Base-by-base conservation (phyloP, 257 asterid genomes). In the Buddleja alternifolia region DNA sequence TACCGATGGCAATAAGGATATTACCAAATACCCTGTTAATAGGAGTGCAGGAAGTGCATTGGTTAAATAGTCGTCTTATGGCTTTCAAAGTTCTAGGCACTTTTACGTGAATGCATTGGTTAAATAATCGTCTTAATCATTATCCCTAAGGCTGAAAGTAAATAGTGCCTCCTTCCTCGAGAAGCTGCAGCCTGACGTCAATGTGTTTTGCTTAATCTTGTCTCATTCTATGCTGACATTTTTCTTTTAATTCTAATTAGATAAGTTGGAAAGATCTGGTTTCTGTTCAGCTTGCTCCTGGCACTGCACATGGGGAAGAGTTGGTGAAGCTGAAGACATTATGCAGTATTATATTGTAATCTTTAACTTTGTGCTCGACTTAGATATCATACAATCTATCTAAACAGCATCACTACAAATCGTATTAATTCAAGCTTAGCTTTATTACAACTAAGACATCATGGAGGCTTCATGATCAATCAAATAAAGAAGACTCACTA, bases 271-370 rank as follows among this genome's bases (percentile, higher is more conserved):
- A n/a, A 66, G 46, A 56, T 50, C 20, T 56, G 39, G n/a, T 59
- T 63, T 63, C 85, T 80, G 94, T 69, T 87, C 46, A 82, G 90
- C 59, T 78, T 69, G 85, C 78, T 69, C 75, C 73, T 70, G 84
- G 86, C 61, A 72, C 84, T 75, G 87, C 85, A 46, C 62, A 44
- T 44, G 85, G 77, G 58, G 85, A 86, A 51, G 86, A 80, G 83
- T 66, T 74, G 60, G 83, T 77, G 60, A 67, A 60, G 75, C 77
- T 80, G 60, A 84, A 84, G 82, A 77, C 65, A 54, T 39, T 86
- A 37, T 64, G 46, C 86, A 81, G 66, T 70, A 77, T 48, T 81
- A 70, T 79, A 36, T 34, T 23, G 21, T 39, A 60, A 16, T 29
- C 37, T 62, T 50, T 21, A 61, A 42, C 53, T 37, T 37, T 11